Base-by-base conservation (phyloP, 208 protist genomes). In the Paratrypanosoma confusum region DNA sequence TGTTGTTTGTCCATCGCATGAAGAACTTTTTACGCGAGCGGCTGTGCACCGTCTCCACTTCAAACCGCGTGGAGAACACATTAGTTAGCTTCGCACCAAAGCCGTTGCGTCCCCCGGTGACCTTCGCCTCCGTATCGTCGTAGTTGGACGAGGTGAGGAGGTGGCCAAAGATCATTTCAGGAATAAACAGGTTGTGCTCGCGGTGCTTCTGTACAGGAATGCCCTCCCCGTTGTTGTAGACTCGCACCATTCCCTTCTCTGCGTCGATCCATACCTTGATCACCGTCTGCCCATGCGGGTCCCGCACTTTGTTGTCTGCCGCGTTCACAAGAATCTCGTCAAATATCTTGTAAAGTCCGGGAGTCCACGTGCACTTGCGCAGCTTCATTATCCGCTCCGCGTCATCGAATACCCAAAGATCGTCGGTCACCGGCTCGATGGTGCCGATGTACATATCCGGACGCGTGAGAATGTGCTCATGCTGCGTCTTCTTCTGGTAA, bases 261-360 rank as follows among this genome's bases (percentile, higher is more conserved):
- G 18, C 11, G 46, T 99, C 71, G 60, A 99, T 99, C 50, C 75
- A 80, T 3, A 99, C 95, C 38, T 93, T 82, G 45, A 98, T 94
- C 4, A 42, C 61, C 1, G 85, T 90, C 60, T 96, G 93, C 18
- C 65, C 76, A 8, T 43, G 17, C 14, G 64, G 62, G 55, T 99
- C 97, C 13, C 97, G 81, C 52, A 99, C 92, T 46, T 97, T 97
- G 71, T 99, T 99, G 72, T 99, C 99, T 0, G 98, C 91, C 5
- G 98, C 98, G 82, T 99, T 99, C 3, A 99, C 98, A 3, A 99
- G 71, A 59, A 99, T 99, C 72, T 99, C 99, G 65, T 99, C 99
- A 55, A 99, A 99, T 26, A 99, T 99, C 81, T 99, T 99, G 62
- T 97, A 99, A 6, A 99, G 72, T 14, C 95, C 98, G 1, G 98